phyloP scores from a whole-genome alignment of 345 rosid species.

The Ceriops zippeliana region DNA sequence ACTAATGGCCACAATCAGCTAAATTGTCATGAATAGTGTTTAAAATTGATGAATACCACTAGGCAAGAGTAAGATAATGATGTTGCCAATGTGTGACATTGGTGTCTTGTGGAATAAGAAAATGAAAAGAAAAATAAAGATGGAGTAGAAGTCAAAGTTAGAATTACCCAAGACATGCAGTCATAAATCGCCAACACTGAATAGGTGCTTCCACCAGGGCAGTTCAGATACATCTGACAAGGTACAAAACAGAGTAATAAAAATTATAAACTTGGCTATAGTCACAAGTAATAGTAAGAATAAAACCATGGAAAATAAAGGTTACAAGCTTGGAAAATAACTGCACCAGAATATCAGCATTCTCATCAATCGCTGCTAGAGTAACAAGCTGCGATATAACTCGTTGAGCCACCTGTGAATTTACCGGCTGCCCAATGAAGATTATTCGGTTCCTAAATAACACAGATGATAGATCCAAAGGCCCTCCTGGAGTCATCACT shows the following conservation, averaged over 20 bases:
- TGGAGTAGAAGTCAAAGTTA: not conserved
- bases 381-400: conserved; percentile 93
- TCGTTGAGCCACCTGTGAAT: conserved; percentile 81
- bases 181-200: conserved; percentile 89
- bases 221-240: conserved; percentile 73
- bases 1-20: not conserved
- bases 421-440: conserved; percentile 80
- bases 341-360: conserved; percentile 80
- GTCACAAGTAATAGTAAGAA: not conserved
- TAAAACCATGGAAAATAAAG: conserved; percentile 5
- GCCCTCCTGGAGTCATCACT: conserved; percentile 85
- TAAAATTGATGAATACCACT: conserved; percentile 1
- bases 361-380: conserved; percentile 77
- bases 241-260: conserved; percentile 14
- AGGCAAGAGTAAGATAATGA: not conserved
- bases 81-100: not conserved
- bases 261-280: conserved; percentile 1
- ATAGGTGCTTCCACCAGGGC: conserved; percentile 93
- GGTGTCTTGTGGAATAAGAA: not conserved
- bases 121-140: not conserved
- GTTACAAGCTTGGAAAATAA: conserved; percentile 1
- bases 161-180: conserved; percentile 88
- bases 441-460: conserved; percentile 79
- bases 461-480: conserved; percentile 82
- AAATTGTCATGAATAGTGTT: not conserved